Evolutionary conservation across 1,139 yeast species (phyloP), one percentile per base, ranked within the genome.

Genomic region (Geotrichum australiense): DNA sequence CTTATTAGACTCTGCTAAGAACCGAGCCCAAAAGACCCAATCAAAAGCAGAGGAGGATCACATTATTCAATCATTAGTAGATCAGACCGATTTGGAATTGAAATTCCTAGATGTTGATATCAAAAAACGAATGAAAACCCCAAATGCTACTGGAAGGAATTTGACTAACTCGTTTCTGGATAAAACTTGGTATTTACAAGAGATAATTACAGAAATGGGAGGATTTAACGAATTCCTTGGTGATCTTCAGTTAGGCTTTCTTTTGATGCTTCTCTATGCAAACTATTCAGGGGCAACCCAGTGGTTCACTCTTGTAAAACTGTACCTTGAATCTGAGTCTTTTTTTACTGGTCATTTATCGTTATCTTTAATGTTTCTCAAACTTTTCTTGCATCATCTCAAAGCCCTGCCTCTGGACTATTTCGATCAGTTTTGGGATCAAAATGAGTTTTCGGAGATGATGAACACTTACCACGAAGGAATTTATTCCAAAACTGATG

Each of bases 241-340:
- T 4, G 75, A 71, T 45, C 48, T 70, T 22, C 70, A 71, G 47
- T 50, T 68, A 20, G 50, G 65, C 2, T 71, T 55, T 47, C 35
- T 69, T 12, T 57, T 64, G 42, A 55, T 61, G 45, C 43, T 66
- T 18, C 43, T 66, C 7, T 63, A 69, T 50, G 73, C 70, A 7
- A 72, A 70, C 50, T 69, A 65, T 47, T 66, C 73, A 2, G 65
- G 70, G 14, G 65, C 68, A 19, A 54, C 64, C 39, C 75, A 70
- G 41, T 71, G 75, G 74, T 61, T 66, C 33, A 60, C 55, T 35
- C 48, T 70, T 24, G 46, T 69, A 5, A 64, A 64, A 35, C 48
- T 71, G 10, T 12, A 69, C 11, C 48, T 59, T 6, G 50, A 50
- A 23, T 59, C 69, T 41, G 53, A 61, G 4, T 49, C 52, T 1